Base-by-base conservation (phyloP, 1,284 basidiomycete species). In the Naganishia albida region DNA sequence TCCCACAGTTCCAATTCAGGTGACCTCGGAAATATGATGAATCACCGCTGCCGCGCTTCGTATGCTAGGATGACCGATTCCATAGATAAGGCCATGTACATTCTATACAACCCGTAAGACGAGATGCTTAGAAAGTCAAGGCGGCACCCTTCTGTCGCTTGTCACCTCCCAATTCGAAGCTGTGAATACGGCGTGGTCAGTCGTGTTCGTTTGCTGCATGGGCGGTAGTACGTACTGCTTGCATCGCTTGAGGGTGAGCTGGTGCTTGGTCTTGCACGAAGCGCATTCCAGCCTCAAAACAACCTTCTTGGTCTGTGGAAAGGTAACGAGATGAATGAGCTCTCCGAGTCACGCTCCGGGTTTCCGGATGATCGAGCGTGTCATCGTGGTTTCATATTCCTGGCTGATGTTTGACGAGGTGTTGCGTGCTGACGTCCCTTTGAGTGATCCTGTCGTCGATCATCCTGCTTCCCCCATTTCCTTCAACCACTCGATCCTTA, bases 161-260 rank as follows among this genome's bases (percentile, higher is more conserved):
- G 87, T 99, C 95, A 82, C 96, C 95, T 83, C 95, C 93, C 68
- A 97, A 90, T 85, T 97, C 94, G 85, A 97, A 97, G 86, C 89
- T 91, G 69, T 48, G 57, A 10, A 26, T 42, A 16, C 30, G 57
- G 15, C 16, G 43, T 70, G 49, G 1, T 20, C 26, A 34, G 1
- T 55, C 57, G 26, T 23, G 50, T 13, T 40, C 38, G 52, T 2
- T 7, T 13, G 23, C 52, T 38, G 6, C 48, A n/a, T 42, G 1
- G 15, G 28, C 16, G 26, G 51, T 12, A 1, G 42, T 46, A 86
- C 88, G 76, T 75, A 90, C 88, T 99, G 95, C 84, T 99, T 99
- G 93, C 93, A 97, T 76, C 96, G 93, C 85, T 99, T 99, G 78
- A 99, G 85, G 25, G 91, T 79, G 71, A 98, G 81, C 80, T 94